A percentile compares a stretch with the other conserved stretches of the same genome.
Evolutionary conservation across 2,329 filamentous ascomycete species (phyloP).

Genomic region (Penicillium olsonii): DNA sequence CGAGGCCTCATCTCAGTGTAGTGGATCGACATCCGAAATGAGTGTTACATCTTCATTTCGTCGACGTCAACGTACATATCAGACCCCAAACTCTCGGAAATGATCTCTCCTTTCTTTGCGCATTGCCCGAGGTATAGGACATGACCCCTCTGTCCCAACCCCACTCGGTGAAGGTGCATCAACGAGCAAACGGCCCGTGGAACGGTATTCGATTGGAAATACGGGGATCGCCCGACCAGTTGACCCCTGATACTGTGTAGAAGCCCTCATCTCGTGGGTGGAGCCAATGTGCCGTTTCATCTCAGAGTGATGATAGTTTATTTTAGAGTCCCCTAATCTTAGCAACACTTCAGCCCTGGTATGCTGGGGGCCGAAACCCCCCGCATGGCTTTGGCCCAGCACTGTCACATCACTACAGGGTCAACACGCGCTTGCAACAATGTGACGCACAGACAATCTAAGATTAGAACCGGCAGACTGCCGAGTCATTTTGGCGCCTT

Average conservation of each 20-base stretch:
- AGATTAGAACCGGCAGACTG: slow-evolving; percentile 11
- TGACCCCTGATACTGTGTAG: neutral
- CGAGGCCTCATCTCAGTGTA: neutral
- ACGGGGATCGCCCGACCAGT: neutral
- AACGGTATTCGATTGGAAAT: neutral
- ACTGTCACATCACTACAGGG: slow-evolving; percentile 11
- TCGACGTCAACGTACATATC: neutral
- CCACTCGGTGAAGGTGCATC: neutral
- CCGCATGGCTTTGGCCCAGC: slow-evolving; percentile 8
- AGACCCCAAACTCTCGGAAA: neutral
- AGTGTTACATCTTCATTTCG: slow-evolving; percentile 7
- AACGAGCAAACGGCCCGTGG: neutral
- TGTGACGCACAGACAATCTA: slow-evolving; percentile 10
- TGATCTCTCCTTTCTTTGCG: neutral
- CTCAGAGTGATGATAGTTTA: slow-evolving; percentile 3
- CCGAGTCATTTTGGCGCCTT: neutral
- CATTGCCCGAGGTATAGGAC: neutral
- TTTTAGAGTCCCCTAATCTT: slow-evolving; percentile 8
- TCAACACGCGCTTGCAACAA: slow-evolving; percentile 9
- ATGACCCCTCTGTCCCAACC: neutral
- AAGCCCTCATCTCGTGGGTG: neutral
- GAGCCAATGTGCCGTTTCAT: neutral
- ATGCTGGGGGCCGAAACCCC: neutral
- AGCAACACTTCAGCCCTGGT: slow-evolving; percentile 1
- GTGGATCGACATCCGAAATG: slow-evolving; percentile 5